Conservation (phyloP, 768 basidiomycete genomes). For the Rhodotorula taiwanensis region DNA sequence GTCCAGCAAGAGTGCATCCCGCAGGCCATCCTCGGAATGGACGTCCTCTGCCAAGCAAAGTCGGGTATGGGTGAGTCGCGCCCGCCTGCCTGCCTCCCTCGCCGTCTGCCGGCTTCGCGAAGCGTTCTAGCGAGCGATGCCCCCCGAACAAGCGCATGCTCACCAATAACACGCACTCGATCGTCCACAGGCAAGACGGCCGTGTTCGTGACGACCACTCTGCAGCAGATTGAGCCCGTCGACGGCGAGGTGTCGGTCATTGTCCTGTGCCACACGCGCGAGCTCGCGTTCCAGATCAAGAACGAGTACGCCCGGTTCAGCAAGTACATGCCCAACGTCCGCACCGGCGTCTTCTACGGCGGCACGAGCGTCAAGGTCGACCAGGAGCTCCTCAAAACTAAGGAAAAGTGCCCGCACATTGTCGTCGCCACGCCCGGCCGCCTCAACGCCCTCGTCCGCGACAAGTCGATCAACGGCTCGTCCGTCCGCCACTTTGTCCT, state of each 20-base stretch:
- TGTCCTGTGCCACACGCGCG: conserved; percentile 97
- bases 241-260: conserved; percentile 96
- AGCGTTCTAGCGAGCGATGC: too few relatives aligned
- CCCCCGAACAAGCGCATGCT: too few relatives aligned
- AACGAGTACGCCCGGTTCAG: conserved; percentile 99
- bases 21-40: conserved; percentile 98
- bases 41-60: conserved; percentile 98
- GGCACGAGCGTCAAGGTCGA: conserved; percentile 93
- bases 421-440: conserved; percentile 97
- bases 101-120: too few relatives aligned
- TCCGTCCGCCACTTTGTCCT: conserved; percentile 98
- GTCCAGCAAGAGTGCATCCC: conserved; percentile 99
- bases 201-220: conserved; percentile 93
- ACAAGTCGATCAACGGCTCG: conserved; percentile 90
- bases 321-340: conserved; percentile 99
- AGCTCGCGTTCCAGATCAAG: conserved; percentile 99
- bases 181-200: conserved; percentile 81
- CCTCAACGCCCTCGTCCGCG: conserved; percentile 86
- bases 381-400: conserved; percentile 85
- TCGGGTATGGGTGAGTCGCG: conserved; percentile 59
- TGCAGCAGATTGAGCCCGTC: conserved; percentile 96
- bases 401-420: conserved; percentile 95
- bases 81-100: too few relatives aligned
- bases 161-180: too few relatives aligned
- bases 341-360: conserved; percentile 95